Conservation (phyloP, 2,329 filamentous ascomycete genomes). For the Paecilomyces sp. region DNA sequence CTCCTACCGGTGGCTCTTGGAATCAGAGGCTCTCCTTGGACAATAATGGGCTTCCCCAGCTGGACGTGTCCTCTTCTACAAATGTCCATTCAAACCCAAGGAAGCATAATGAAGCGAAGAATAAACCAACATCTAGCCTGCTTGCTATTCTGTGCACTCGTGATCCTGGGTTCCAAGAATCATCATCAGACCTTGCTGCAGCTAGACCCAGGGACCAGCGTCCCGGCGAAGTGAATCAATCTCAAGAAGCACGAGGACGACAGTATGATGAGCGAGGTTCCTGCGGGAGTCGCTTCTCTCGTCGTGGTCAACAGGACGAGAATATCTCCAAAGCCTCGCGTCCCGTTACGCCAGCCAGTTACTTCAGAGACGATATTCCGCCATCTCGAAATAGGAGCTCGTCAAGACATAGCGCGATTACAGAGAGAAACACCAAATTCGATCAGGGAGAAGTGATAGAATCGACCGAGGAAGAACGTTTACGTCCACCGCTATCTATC, state of each 20-base stretch:
- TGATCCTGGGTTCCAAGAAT: neutral
- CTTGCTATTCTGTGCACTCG: neutral
- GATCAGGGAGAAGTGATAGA: neutral
- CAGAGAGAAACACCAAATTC: neutral
- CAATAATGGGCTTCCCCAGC: constrained; percentile 1
- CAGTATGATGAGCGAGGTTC: neutral
- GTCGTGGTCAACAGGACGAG: neutral
- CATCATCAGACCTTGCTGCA: neutral
- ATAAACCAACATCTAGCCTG: neutral
- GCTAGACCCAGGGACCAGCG: neutral
- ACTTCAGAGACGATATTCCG: neutral
- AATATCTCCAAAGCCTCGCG: neutral
- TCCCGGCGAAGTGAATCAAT: neutral
- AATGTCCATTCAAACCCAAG: constrained; percentile 3
- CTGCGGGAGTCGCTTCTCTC: neutral
- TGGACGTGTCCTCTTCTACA: neutral
- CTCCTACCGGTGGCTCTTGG: constrained; percentile 36
- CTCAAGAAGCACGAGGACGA: neutral
- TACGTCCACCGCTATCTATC: neutral
- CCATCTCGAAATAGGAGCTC: neutral
- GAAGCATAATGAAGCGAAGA: constrained; percentile 4
- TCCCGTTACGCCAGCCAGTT: neutral
- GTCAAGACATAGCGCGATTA: neutral
- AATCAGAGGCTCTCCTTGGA: constrained; percentile 20
- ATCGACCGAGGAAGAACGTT: neutral